Evolutionary conservation across 2,329 filamentous ascomycete species (phyloP).

Genomic region (Diaporthe amygdali): DNA sequence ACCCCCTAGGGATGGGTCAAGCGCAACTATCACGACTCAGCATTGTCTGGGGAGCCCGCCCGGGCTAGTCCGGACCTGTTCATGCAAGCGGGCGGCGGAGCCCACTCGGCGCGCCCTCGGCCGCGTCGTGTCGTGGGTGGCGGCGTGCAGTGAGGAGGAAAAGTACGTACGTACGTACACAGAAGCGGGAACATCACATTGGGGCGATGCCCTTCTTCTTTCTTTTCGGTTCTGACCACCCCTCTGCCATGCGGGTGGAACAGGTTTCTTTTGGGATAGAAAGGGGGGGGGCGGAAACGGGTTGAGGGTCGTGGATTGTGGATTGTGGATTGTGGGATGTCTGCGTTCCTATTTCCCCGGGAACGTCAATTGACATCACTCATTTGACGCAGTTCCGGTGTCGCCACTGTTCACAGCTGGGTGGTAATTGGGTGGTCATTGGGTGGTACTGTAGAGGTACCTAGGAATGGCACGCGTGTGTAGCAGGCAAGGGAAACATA

Average conservation of each 20-base stretch:
- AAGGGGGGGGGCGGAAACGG: not conserved
- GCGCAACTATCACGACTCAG: not conserved
- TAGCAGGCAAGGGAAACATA: not conserved
- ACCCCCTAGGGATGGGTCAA: not conserved
- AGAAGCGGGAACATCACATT: not conserved
- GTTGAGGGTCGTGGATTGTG: not conserved
- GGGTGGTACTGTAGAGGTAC: not conserved
- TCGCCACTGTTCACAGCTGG: not conserved
- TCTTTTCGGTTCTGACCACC: not conserved
- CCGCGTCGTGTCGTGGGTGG: not conserved
- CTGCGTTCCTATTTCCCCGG: not conserved
- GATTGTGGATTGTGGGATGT: not conserved
- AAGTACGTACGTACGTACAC: too few relatives aligned
- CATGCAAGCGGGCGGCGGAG: constrained; percentile 1
- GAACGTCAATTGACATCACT: not conserved
- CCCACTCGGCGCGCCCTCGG: not conserved
- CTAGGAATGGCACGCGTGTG: not conserved
- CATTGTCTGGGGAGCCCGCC: not conserved
- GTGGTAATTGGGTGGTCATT: too few relatives aligned
- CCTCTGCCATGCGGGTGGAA: not conserved
- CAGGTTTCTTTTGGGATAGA: not conserved
- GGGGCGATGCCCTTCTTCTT: not conserved
- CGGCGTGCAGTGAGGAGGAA: not conserved
- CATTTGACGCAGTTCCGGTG: not conserved
- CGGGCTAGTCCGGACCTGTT: not conserved